Evolutionary conservation across 306 rosid species (phyloP), one percentile per base, ranked within the genome.

Genomic region (Herpetospermum pedunculosum): DNA sequence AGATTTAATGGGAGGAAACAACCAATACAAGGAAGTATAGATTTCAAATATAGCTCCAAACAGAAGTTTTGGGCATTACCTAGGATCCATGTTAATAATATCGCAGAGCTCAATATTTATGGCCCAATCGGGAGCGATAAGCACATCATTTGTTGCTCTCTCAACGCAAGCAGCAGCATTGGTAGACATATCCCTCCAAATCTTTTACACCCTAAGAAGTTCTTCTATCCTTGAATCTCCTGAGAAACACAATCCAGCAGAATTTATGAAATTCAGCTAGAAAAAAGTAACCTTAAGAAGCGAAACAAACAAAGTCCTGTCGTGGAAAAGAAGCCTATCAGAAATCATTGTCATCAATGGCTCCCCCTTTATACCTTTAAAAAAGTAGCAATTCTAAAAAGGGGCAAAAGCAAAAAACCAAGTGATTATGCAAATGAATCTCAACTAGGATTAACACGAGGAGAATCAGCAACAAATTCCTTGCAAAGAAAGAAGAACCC

Each of bases 91-190:
- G 55, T 91, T 95, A 73, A 91, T 88, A 72, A 91, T 83, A 80
- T 95, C 99, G 62, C 99, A 95, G 69, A 95, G 77, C 81, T 95
- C 99, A 15, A 95, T 87, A 75, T 95, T 95, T 63, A 95, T 74
- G 26, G 97, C 96, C 99, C 97, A 95, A 81, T 95, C 97, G 0
- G 99, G 97, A 78, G 92, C 96, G 13, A 82, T 85, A 81, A 95
- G 86, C 92, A 84, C 81, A 75, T 95, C 99, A 79, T 87, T 95
- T 1, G 97, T 95, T n/a, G 97, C 97, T 84, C 96, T 95, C 83
- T 95, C 96, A 7, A 92, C 97, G 58, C 87, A 91, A 18, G 96
- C 83, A 38, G 88, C 92, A 6, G 96, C 97, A 77, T 85, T 81
- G 76, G 81, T 83, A 76, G 99, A 85, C 99, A 91, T 95, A 43